These are phyloP conservation scores for Bidens hawaiensis DNA, from an alignment of 140 eudicot genomes.

Conservation along the genomic window DNA sequence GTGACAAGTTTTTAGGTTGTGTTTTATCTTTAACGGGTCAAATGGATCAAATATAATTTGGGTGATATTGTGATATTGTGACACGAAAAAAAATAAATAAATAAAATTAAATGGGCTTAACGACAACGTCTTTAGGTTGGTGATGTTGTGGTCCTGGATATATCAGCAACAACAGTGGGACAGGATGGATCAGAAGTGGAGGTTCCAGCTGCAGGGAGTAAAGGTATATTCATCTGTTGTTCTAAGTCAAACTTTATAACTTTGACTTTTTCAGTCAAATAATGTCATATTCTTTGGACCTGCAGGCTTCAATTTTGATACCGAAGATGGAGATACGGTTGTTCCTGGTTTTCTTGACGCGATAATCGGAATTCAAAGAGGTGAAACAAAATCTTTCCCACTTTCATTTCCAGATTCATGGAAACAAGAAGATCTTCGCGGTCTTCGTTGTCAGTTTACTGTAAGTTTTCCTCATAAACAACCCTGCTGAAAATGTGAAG, in stretches of 20 bases:
- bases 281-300: conserved; percentile 9
- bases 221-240: conserved; percentile 50
- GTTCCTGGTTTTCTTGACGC: conserved; percentile 89
- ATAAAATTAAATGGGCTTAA: conserved; percentile 3
- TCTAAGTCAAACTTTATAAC: conserved; percentile 9
- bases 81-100: too few relatives aligned
- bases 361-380: conserved; percentile 68
- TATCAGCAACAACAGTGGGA: conserved; percentile 83
- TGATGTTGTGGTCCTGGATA: conserved; percentile 87
- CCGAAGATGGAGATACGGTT: conserved; percentile 83
- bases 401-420: conserved; percentile 87
- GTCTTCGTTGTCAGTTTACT: conserved; percentile 83
- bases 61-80: too few relatives aligned
- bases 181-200: conserved; percentile 59
- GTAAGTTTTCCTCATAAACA: conserved; percentile 39
- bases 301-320: conserved; percentile 86
- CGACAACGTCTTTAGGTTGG: conserved; percentile 54
- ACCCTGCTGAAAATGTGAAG: background rate
- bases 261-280: conserved; percentile 6
- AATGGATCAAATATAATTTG: too few relatives aligned
- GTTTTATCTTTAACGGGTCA: background rate
- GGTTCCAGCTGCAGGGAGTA: conserved; percentile 95
- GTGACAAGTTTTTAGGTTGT: background rate
- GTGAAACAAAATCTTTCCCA: conserved; percentile 87
- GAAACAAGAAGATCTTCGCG: conserved; percentile 91